A percentile compares a stretch with the other conserved stretches of the same genome.
phyloP scores from a whole-genome alignment of 2,329 filamentous ascomycete genomes.

The Boeremia lycopersici region DNA sequence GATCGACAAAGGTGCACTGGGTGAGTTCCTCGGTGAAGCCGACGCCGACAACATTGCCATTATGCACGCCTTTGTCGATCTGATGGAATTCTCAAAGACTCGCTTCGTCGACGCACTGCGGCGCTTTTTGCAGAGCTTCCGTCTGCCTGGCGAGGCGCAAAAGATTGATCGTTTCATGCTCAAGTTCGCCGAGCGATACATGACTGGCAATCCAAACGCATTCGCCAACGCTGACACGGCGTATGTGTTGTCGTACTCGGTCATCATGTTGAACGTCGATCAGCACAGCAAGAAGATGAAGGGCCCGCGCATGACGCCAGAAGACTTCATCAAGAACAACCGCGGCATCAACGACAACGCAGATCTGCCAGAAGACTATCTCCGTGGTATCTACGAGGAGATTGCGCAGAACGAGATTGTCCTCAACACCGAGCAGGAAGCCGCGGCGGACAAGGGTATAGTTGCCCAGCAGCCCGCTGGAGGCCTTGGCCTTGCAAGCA shows the following conservation, averaged over 20 bases:
- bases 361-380: constrained; percentile 90
- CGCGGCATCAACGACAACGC: constrained; percentile 96
- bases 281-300: constrained; percentile 88
- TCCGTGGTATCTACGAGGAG: constrained; percentile 88
- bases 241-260: constrained; percentile 93
- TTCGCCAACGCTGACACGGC: constrained; percentile 98
- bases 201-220: constrained; percentile 92
- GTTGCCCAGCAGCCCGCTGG: constrained; percentile 60
- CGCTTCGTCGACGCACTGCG: constrained; percentile 92
- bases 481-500: constrained; percentile 74
- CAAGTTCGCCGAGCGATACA: constrained; percentile 96
- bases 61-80: constrained; percentile 97
- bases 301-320: constrained; percentile 83
- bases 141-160: constrained; percentile 92
- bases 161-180: constrained; percentile 99
- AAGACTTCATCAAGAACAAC: constrained; percentile 99
- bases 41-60: constrained; percentile 92
- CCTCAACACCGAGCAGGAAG: constrained; percentile 86
- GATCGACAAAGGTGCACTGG: constrained; percentile 88
- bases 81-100: constrained; percentile 90
- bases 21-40: constrained; percentile 93
- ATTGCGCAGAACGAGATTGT: constrained; percentile 93
- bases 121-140: constrained; percentile 91
- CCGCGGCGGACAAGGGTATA: constrained; percentile 78
- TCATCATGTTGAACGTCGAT: constrained; percentile 96